These are phyloP conservation scores for Saxophila tyrrhenica DNA, from an alignment of 495 filamentous ascomycete genomes.

Conservation along the genomic window DNA sequence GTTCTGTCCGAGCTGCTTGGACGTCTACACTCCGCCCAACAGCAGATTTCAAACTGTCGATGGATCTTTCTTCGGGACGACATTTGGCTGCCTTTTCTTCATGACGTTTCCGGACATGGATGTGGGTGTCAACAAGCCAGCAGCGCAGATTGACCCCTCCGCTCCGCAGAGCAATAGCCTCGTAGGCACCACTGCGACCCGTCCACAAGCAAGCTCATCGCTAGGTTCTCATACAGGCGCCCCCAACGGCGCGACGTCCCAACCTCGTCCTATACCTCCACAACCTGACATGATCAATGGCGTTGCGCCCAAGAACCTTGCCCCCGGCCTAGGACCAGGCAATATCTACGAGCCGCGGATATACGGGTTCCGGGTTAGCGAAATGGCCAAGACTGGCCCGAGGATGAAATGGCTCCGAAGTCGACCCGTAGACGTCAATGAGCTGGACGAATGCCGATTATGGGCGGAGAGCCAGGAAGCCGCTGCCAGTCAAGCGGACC, in stretches of 20 bases:
- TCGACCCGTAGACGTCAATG: constrained; percentile 64
- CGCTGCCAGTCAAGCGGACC: background rate
- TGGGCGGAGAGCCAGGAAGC: constrained; percentile 30
- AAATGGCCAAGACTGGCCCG: constrained; percentile 73
- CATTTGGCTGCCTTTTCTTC: constrained; percentile 89
- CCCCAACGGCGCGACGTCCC: background rate
- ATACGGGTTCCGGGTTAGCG: constrained; percentile 90
- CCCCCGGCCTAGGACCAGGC: constrained; percentile 69
- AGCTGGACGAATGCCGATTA: constrained; percentile 66
- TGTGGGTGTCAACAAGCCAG: constrained; percentile 37
- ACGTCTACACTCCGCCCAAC: constrained; percentile 95
- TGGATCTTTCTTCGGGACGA: constrained; percentile 95
- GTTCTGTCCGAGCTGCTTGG: constrained; percentile 92
- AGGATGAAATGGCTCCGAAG: constrained; percentile 93
- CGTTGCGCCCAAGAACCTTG: constrained; percentile 67
- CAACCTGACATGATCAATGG: constrained; percentile 68
- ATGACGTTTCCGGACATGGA: constrained; percentile 97
- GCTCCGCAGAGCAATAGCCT: too few relatives aligned
- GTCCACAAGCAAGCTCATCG: too few relatives aligned
- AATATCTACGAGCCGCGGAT: constrained; percentile 90
- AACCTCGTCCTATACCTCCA: constrained; percentile 6
- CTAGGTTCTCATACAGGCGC: background rate
- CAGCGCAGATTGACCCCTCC: background rate
- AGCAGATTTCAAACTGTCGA: constrained; percentile 97
- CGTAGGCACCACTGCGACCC: too few relatives aligned